Percentiles rank a stretch among this genome's conserved stretches.
Conservation (phyloP, 163 green algal species). For the Scenedesmus sp. region DNA sequence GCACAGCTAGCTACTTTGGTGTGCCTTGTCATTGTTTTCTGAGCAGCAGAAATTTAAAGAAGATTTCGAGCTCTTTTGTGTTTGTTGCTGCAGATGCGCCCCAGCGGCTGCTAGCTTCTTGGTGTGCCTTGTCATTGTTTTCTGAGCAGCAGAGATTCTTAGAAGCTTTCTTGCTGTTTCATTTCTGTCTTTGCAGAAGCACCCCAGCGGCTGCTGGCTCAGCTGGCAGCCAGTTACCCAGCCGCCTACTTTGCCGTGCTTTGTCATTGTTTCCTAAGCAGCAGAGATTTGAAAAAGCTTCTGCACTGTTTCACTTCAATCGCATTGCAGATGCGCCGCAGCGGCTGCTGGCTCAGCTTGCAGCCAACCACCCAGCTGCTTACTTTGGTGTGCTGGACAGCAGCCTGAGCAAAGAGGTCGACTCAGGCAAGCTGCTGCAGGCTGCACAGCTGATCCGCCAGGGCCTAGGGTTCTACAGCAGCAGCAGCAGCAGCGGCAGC, state of each 20-base stretch:
- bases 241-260: not conserved
- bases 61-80: too few species aligned
- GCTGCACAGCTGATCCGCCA: not conserved
- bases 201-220: not conserved
- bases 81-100: too few species aligned
- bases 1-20: too few species aligned
- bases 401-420: not conserved
- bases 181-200: not conserved
- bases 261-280: too few species aligned
- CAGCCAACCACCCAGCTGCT: not conserved
- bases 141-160: too few species aligned
- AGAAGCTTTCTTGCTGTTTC: not conserved
- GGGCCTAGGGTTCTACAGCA: not conserved
- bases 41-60: too few species aligned
- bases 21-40: too few species aligned
- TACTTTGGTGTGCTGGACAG: conserved; percentile 7
- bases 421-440: not conserved
- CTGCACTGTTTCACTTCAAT: too few species aligned
- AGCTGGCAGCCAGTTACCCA: not conserved
- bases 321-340: not conserved
- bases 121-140: too few species aligned
- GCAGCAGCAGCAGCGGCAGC: not conserved
- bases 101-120: too few species aligned
- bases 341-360: not conserved
- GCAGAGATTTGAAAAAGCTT: too few species aligned